Percentiles rank a stretch among this genome's conserved stretches.
phyloP scores from a whole-genome alignment of 805 yeast species.

The Maudiozyma barnettii region DNA sequence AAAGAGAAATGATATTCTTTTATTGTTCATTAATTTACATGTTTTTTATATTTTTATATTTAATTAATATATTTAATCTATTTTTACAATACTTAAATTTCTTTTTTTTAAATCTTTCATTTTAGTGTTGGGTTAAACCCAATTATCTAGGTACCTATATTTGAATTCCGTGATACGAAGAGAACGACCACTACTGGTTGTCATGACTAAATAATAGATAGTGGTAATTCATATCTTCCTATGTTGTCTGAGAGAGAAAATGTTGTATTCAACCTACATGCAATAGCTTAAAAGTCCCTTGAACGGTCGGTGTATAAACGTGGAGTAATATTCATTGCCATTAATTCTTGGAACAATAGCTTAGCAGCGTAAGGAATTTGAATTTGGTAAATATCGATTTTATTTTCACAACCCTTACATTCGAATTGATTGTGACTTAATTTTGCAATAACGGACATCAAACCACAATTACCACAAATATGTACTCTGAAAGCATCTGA shows the following conservation, averaged over 20 bases:
- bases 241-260: too few relatives aligned
- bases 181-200: too few relatives aligned
- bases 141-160: too few relatives aligned
- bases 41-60: background rate
- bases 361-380: conserved; percentile 98
- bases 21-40: background rate
- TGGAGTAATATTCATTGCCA: conserved; percentile 99
- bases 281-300: conserved; percentile 22
- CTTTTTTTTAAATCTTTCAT: background rate
- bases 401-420: conserved; percentile 96
- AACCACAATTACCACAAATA: conserved; percentile 96
- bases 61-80: background rate
- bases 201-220: too few relatives aligned
- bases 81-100: conserved; percentile 2
- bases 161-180: too few relatives aligned
- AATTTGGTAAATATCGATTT: conserved; percentile 94
- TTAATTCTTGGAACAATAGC: conserved; percentile 93
- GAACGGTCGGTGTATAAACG: conserved; percentile 92
- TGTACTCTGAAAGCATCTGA: conserved; percentile 98
- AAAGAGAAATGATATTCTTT: too few relatives aligned
- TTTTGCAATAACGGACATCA: conserved; percentile 96
- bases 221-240: too few relatives aligned
- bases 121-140: background rate
- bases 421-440: conserved; percentile 96
- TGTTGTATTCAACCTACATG: too few relatives aligned